These are phyloP conservation scores for Lophium mytilinum DNA, from an alignment of 495 filamentous ascomycete species.

Conservation along the genomic window DNA sequence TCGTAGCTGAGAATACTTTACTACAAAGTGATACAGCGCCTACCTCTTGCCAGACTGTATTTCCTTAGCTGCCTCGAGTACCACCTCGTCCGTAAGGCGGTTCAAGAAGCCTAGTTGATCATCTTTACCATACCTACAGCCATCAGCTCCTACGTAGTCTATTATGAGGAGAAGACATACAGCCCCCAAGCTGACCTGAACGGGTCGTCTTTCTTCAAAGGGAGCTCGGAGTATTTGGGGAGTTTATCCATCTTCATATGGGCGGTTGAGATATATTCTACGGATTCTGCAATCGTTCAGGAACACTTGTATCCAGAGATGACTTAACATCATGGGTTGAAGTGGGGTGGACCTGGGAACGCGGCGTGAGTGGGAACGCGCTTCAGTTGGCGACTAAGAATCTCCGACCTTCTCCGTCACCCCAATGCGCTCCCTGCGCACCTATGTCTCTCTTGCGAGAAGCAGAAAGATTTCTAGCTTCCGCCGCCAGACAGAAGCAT, in stretches of 20 bases:
- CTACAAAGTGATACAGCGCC: background rate
- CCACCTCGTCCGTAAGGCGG: constrained; percentile 28
- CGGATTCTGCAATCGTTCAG: no score
- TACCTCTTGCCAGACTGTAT: constrained; percentile 29
- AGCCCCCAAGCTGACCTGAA: constrained; percentile 9
- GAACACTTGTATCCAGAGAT: no score
- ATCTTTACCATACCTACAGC: constrained; percentile 29
- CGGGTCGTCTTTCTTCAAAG: background rate
- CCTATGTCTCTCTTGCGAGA: constrained; percentile 29
- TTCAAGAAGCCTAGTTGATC: constrained; percentile 33
- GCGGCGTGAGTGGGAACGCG: background rate
- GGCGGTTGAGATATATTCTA: no score
- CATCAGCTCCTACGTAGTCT: background rate
- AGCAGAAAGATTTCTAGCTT: constrained; percentile 25
- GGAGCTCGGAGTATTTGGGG: constrained; percentile 2
- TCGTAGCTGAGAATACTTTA: no score
- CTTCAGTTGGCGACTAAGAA: background rate
- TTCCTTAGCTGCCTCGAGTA: constrained; percentile 29
- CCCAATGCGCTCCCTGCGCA: background rate
- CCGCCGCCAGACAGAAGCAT: constrained; percentile 9
- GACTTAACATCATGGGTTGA: no score
- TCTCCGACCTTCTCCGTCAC: background rate
- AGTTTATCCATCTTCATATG: background rate
- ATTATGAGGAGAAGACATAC: background rate
- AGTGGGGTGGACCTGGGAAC: background rate